Percentiles rank a stretch among this genome's conserved stretches.
These are phyloP conservation scores for Malus sylvestris DNA, from an alignment of 306 rosid species.

Conservation along the genomic window DNA sequence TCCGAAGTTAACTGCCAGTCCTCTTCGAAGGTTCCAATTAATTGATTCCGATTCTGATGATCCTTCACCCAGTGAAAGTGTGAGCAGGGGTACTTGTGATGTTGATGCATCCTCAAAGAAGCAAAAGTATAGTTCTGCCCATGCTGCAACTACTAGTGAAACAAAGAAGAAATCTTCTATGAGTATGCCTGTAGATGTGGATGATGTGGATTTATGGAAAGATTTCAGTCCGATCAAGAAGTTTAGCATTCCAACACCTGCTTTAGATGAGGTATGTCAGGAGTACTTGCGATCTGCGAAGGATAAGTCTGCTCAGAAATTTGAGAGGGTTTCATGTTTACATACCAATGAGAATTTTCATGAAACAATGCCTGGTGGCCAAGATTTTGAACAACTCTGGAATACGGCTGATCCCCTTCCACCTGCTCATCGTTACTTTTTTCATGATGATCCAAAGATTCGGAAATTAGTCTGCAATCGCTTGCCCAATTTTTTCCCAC, in stretches of 20 bases:
- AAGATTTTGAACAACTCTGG: conserved; percentile 33
- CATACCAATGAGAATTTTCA: conserved; percentile 6
- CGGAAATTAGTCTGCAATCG: conserved; percentile 51
- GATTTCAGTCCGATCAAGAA: conserved; percentile 46
- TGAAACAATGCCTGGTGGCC: conserved; percentile 21
- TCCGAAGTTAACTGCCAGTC: conserved; percentile 57
- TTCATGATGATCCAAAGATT: conserved; percentile 63
- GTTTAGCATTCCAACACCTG: conserved; percentile 65
- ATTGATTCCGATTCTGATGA: conserved; percentile 77
- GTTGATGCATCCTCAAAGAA: conserved; percentile 15
- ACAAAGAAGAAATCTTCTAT: conserved; percentile 15
- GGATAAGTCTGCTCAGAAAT: conserved; percentile 21
- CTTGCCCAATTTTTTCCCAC: conserved; percentile 50
- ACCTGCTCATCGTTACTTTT: conserved; percentile 70
- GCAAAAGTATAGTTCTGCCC: conserved; percentile 6
- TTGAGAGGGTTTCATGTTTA: conserved; percentile 6
- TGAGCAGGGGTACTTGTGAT: conserved; percentile 10
- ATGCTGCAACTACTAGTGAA: conserved; percentile 17
- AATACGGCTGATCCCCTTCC: conserved; percentile 36
- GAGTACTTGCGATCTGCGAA: conserved; percentile 49
- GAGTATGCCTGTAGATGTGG: conserved; percentile 14
- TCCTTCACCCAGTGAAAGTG: conserved; percentile 21
- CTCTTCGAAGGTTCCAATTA: conserved; percentile 74
- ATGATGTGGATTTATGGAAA: conserved; percentile 61
- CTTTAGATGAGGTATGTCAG: conserved; percentile 61